Conservation (phyloP, 1,284 basidiomycete species). For the Cutaneotrichosporon sp. region DNA sequence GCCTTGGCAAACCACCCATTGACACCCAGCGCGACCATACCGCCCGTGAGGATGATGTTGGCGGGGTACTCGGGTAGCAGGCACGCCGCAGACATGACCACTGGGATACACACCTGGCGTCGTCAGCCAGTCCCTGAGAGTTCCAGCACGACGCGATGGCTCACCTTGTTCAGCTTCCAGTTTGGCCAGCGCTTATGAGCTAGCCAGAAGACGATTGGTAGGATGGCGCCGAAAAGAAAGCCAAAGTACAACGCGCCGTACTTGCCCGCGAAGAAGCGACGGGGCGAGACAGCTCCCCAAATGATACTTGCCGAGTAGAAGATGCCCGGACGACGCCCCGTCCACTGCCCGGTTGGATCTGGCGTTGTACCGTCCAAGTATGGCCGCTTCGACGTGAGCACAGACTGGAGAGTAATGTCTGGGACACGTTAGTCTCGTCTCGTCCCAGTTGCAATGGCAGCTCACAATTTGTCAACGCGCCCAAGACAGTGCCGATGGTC, state of each 20-base stretch:
- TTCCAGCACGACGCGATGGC: neutral
- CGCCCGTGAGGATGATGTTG: conserved; percentile 52
- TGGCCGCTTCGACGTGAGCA: conserved; percentile 40
- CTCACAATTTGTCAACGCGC: conserved; percentile 50
- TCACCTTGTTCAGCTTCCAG: conserved; percentile 42
- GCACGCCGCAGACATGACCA: conserved; percentile 51
- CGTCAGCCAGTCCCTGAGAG: conserved; percentile 13
- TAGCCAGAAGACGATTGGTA: conserved; percentile 48
- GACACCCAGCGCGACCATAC: conserved; percentile 45
- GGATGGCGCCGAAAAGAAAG: conserved; percentile 49
- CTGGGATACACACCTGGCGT: conserved; percentile 50
- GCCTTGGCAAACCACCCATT: conserved; percentile 46
- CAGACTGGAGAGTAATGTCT: conserved; percentile 50
- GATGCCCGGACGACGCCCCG: conserved; percentile 43
- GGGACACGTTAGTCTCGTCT: conserved; percentile 7
- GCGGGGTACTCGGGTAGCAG: conserved; percentile 50
- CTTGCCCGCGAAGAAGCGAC: conserved; percentile 51
- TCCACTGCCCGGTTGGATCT: conserved; percentile 52
- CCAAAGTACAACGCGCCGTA: conserved; percentile 50
- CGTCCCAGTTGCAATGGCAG: too few species aligned
- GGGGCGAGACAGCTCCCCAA: conserved; percentile 51
- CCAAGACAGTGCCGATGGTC: conserved; percentile 51
- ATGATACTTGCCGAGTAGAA: conserved; percentile 49
- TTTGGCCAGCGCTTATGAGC: conserved; percentile 49
- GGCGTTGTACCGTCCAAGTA: conserved; percentile 45